phyloP scores from a whole-genome alignment of 441 rosid genomes.

The Viola pubescens region DNA sequence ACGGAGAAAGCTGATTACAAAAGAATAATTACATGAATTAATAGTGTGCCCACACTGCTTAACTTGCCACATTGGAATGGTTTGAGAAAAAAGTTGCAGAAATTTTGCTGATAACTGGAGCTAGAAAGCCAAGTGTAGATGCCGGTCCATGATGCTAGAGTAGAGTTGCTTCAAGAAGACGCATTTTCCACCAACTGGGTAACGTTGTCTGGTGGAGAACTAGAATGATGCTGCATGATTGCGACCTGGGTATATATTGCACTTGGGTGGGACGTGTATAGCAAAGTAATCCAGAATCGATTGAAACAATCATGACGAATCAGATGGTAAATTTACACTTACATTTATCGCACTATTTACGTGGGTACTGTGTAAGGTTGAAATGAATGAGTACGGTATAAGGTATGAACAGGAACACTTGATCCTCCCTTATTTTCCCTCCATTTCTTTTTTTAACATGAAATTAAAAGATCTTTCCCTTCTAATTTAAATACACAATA shows the following conservation, averaged over 20 bases:
- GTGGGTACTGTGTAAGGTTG: too few species aligned
- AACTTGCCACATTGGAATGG: too few species aligned
- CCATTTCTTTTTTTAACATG: background rate
- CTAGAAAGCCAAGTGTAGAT: too few species aligned
- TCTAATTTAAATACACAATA: background rate
- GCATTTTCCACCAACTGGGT: too few species aligned
- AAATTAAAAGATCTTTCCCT: background rate
- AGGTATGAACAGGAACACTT: background rate
- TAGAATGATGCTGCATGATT: background rate
- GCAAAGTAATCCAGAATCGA: background rate
- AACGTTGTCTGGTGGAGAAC: background rate
- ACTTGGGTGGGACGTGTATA: background rate
- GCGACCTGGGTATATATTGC: background rate
- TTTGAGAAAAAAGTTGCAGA: too few species aligned
- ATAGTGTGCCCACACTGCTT: too few species aligned
- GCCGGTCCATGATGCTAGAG: too few species aligned
- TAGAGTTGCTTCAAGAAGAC: too few species aligned
- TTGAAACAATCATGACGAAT: background rate
- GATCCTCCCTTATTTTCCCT: background rate
- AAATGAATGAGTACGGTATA: too few species aligned
- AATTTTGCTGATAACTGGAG: too few species aligned
- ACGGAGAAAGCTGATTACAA: background rate
- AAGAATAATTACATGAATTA: slow-evolving; percentile 1
- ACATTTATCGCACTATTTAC: too few species aligned
- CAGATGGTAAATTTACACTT: too few species aligned